phyloP scores from a whole-genome alignment of 176 grass and related monocot genomes.

The Musa itinerans region DNA sequence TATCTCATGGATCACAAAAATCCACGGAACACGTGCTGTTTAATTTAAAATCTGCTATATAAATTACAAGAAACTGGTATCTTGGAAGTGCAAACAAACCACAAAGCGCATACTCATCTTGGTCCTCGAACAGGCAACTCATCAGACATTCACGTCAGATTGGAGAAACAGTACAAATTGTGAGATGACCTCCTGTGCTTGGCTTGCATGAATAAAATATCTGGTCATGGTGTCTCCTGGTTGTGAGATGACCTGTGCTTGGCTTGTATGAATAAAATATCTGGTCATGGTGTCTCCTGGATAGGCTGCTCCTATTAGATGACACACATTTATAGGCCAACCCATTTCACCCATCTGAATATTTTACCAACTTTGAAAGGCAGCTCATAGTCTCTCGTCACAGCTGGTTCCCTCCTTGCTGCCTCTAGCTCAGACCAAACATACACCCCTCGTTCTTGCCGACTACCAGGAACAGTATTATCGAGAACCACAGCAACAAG shows the following conservation, averaged over 20 bases:
- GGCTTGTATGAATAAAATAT: neutral
- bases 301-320: neutral
- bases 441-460: slow-evolving; percentile 79
- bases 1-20: neutral
- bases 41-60: neutral
- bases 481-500: slow-evolving; percentile 70
- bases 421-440: slow-evolving; percentile 80
- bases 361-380: slow-evolving; percentile 65
- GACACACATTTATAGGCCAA: slow-evolving; percentile 43
- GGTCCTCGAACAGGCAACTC: neutral
- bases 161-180: neutral
- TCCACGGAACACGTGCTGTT: neutral
- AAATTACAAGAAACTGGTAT: slow-evolving; percentile 1
- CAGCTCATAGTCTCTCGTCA: slow-evolving; percentile 66
- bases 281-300: neutral
- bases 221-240: neutral
- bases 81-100: neutral
- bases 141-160: neutral
- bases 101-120: neutral
- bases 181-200: neutral
- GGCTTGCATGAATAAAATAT: neutral
- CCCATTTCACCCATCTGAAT: slow-evolving; percentile 76
- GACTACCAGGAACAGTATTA: slow-evolving; percentile 76
- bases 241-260: neutral
- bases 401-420: slow-evolving; percentile 54